Evolutionary conservation across 768 basidiomycete species (phyloP).

Genomic region (Artomyces pyxidatus): DNA sequence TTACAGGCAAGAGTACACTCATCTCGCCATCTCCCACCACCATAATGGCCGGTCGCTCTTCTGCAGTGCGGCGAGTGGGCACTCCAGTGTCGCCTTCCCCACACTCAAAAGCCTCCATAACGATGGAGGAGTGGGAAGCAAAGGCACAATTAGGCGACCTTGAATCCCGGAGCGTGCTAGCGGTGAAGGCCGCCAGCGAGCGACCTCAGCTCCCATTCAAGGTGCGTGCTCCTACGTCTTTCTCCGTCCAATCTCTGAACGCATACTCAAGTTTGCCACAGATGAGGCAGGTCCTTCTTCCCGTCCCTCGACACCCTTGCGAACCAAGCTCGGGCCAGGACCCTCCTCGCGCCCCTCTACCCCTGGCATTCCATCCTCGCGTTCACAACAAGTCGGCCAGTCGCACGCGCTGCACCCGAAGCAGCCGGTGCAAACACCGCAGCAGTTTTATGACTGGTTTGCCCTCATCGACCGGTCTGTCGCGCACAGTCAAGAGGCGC

Average conservation of each 20-base stretch:
- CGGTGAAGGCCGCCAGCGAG: conserved; percentile 55
- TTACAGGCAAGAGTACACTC: no score
- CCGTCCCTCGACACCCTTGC: conserved; percentile 40
- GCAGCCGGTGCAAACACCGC: conserved; percentile 78
- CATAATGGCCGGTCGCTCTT: no score
- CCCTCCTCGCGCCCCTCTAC: conserved; percentile 25
- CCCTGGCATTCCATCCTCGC: conserved; percentile 11
- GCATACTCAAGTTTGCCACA: conserved; percentile 30
- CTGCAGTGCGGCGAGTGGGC: not conserved
- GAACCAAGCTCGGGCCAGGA: conserved; percentile 16
- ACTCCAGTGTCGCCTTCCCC: conserved; percentile 15
- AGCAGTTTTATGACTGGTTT: conserved; percentile 98
- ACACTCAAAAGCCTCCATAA: conserved; percentile 41
- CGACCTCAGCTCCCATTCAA: conserved; percentile 59
- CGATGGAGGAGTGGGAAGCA: conserved; percentile 87
- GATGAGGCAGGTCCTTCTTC: conserved; percentile 31
- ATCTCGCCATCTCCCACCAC: no score
- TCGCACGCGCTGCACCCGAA: conserved; percentile 62
- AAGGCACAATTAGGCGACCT: conserved; percentile 68
- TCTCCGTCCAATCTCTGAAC: not conserved
- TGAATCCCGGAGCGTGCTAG: conserved; percentile 56
- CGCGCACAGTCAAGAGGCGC: conserved; percentile 88
- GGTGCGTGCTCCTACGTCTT: conserved; percentile 33
- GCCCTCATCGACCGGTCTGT: conserved; percentile 82
- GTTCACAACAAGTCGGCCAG: conserved; percentile 4